Conservation (phyloP, 2,329 filamentous ascomycete species). For the Davidsoniella eucalypti region DNA sequence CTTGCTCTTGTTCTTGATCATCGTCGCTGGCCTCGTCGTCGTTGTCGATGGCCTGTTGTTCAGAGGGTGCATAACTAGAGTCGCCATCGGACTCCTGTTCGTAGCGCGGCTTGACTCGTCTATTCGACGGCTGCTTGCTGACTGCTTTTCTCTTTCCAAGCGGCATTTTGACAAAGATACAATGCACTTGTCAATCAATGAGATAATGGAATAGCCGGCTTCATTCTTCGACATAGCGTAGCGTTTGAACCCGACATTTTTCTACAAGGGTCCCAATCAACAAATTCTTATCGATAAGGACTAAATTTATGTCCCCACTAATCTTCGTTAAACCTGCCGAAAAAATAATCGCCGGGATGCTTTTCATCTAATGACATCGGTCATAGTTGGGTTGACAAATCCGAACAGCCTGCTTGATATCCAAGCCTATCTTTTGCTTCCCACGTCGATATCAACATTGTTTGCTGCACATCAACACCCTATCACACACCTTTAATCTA, state of each 20-base stretch:
- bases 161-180: conserved; percentile 18
- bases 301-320: not conserved
- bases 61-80: conserved; percentile 19
- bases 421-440: not conserved
- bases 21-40: conserved; percentile 18
- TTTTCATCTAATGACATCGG: no score
- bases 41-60: conserved; percentile 19
- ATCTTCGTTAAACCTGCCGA: not conserved
- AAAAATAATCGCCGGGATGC: no score
- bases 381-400: no score
- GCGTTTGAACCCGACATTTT: not conserved
- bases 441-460: not conserved
- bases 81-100: conserved; percentile 27
- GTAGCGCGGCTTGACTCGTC: not conserved
- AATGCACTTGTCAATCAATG: not conserved
- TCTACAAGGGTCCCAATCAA: conserved; percentile 1
- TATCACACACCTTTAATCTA: no score
- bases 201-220: no score
- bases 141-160: conserved; percentile 26
- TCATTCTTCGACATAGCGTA: not conserved
- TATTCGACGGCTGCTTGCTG: conserved; percentile 1
- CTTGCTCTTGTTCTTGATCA: conserved; percentile 17
- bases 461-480: no score
- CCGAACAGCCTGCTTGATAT: not conserved
- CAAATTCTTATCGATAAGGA: conserved; percentile 8